phyloP scores from a whole-genome alignment of 148 eudicot species.

The Heliamphora exappendiculata region DNA sequence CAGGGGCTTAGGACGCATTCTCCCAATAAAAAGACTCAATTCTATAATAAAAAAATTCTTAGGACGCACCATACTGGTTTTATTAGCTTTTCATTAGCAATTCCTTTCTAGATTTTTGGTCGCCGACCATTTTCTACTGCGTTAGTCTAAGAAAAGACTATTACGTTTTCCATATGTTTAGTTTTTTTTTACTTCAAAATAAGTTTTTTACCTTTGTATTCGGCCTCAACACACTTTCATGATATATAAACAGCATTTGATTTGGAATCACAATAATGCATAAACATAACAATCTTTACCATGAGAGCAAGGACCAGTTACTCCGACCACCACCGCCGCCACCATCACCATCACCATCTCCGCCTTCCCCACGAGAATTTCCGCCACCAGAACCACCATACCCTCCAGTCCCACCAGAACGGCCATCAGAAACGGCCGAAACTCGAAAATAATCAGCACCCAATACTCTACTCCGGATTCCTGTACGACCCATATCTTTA shows the following conservation, averaged over 20 bases:
- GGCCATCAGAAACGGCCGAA: conserved; percentile 36
- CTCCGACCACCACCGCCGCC: conserved; percentile 23
- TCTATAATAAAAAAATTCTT: background rate
- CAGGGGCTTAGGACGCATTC: background rate
- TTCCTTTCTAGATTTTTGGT: background rate
- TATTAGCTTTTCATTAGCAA: background rate
- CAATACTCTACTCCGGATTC: conserved; percentile 7
- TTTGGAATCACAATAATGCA: background rate
- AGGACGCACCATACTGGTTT: background rate
- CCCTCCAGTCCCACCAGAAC: conserved; percentile 28
- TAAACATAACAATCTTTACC: conserved; percentile 21
- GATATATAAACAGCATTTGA: background rate
- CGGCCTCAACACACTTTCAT: background rate
- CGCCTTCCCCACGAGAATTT: conserved; percentile 24
- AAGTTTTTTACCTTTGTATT: background rate
- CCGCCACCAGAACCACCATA: conserved; percentile 25
- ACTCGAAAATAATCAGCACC: conserved; percentile 27
- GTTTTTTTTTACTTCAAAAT: background rate
- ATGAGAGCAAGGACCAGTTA: conserved; percentile 30
- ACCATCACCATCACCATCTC: conserved; percentile 25
- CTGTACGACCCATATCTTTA: conserved; percentile 12
- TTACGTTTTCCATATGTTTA: background rate
- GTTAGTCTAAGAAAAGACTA: background rate
- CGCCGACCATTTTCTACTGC: background rate
- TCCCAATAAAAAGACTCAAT: background rate